Conservation (phyloP, 768 basidiomycete genomes). For the Panellus pusillus region DNA sequence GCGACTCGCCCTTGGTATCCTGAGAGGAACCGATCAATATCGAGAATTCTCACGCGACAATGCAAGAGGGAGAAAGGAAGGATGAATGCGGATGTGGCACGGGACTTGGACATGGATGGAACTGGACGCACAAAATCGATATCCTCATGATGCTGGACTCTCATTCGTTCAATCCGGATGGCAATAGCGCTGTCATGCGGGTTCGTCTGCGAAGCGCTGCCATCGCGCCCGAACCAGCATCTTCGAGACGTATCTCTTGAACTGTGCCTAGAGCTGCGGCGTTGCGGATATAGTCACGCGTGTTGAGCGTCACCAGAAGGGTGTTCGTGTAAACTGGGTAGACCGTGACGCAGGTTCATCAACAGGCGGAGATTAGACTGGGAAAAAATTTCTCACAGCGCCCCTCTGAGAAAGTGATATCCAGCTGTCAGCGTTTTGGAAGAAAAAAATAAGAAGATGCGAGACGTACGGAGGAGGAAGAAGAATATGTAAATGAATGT, state of each 20-base stretch:
- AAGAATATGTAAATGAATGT: conserved; percentile 10
- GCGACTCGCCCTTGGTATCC: no score
- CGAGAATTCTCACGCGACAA: no score
- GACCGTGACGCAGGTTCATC: not conserved
- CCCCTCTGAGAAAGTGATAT: not conserved
- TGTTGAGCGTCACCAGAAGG: conserved; percentile 1
- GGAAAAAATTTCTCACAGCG: not conserved
- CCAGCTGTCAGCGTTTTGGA: no score
- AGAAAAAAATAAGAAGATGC: not conserved
- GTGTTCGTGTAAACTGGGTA: conserved; percentile 5
- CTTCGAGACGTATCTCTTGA: not conserved
- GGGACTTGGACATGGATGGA: no score
- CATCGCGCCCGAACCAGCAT: no score
- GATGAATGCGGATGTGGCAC: no score
- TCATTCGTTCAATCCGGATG: not conserved
- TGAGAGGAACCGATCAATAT: no score
- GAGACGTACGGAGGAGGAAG: conserved; percentile 6
- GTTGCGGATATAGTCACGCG: conserved; percentile 1
- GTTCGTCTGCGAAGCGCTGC: not conserved
- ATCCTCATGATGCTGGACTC: no score
- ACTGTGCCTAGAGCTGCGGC: not conserved
- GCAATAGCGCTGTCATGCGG: not conserved
- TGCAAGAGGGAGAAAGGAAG: no score
- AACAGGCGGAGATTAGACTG: not conserved
- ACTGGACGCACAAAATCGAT: no score